Evolutionary conservation across 148 eudicot species (phyloP), one percentile per base, ranked within the genome.

Genomic region (Rhododendron kiyosumense): DNA sequence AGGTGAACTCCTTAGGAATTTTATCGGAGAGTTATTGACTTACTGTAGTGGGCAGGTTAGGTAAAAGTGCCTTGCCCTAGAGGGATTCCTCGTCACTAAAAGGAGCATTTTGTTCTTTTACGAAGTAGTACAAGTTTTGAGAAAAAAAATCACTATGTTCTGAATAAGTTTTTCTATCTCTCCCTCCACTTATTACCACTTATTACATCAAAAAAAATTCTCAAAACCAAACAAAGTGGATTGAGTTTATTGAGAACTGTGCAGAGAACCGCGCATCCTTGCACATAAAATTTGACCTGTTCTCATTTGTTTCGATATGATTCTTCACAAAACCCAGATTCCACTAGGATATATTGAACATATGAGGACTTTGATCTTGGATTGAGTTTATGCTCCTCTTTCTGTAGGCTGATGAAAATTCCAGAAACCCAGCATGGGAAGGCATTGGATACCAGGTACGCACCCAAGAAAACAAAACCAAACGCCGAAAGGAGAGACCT

Each of bases 401-500:
- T 24, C 52, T 59, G 85, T 89, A 96, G 99, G 85, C 85, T 52
- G 98, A 95, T 89, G 96, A 95, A 63, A 92, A 91, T 81, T 91
- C 83, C 36, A 86, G 84, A 61, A 96, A 95, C 85, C 94, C 94
- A 0, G 52, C 93, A 78, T 95, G 98, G 95, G 88, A 95, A 90
- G 95, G 94, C 51, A 95, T 95, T 3, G 99, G 97, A 86, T 96
- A 94, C 87, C 77, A 89, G 12, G 91, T 92, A 45, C 94, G 94
- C 87, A 52, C 85, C 34, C 85, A 85, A 65, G 90, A 90, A 76
- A 83, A 36, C 7, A 14, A 28, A 26, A 69, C 51, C 34, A 84
- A 87, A 89, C 74, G 89, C 69, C 78, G 49, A 65, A 89, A 89
- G 81, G 91, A 79, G 69, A 93, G 92, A 82, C 99, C 97, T n/a